A percentile compares a stretch with the other conserved stretches of the same genome.
These are phyloP conservation scores for Globisporangium spinosum DNA, from an alignment of 352 stramenopile species.

Conservation along the genomic window DNA sequence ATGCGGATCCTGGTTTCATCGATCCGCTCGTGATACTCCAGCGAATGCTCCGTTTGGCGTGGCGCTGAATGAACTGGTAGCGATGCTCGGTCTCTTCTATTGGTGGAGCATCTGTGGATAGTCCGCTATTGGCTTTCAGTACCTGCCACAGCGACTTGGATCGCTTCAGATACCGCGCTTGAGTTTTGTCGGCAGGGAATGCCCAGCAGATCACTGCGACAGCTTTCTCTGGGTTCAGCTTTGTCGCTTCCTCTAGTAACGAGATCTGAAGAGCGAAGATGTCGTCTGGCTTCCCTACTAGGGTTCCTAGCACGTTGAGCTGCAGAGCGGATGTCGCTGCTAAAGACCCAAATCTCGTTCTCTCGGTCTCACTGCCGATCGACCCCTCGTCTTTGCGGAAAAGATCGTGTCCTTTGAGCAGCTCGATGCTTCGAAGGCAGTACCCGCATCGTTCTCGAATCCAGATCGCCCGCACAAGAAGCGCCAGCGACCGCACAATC, in stretches of 20 bases:
- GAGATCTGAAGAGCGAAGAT: conserved; percentile 30
- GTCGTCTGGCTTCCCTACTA: conserved; percentile 24
- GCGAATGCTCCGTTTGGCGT: conserved; percentile 17
- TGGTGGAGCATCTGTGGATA: neutral
- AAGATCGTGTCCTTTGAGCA: conserved; percentile 6
- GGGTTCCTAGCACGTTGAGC: conserved; percentile 23
- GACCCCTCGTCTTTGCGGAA: neutral
- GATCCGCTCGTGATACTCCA: conserved; percentile 10
- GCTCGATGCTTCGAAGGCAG: conserved; percentile 22
- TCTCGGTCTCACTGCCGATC: neutral
- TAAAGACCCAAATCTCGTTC: conserved; percentile 18
- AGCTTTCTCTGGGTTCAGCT: conserved; percentile 25
- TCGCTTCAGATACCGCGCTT: conserved; percentile 30
- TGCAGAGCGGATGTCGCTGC: conserved; percentile 41
- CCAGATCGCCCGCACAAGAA: conserved; percentile 38
- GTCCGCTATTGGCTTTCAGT: conserved; percentile 5
- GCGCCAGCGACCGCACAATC: conserved; percentile 29
- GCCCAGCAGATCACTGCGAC: conserved; percentile 29
- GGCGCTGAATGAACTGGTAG: conserved; percentile 24
- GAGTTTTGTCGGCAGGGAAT: conserved; percentile 26
- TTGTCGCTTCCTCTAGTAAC: conserved; percentile 33
- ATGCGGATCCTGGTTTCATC: neutral
- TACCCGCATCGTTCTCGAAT: conserved; percentile 32
- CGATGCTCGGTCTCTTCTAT: conserved; percentile 27
- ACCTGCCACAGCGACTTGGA: conserved; percentile 26